Evolutionary conservation across 441 rosid genomes (phyloP).

Genomic region (Jatropha podagrica): DNA sequence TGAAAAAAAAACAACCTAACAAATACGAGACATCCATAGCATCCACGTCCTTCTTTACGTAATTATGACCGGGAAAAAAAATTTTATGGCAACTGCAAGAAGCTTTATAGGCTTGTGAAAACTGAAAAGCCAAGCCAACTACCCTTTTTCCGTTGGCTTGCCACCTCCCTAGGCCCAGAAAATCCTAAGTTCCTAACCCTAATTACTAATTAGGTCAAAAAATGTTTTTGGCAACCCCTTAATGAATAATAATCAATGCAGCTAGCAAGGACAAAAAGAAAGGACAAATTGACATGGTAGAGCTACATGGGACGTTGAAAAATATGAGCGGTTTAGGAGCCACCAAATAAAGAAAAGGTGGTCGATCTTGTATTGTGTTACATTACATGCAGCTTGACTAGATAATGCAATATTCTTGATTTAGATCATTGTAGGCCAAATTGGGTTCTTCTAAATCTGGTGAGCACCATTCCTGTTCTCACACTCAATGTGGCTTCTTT

Average conservation of each 20-base stretch:
- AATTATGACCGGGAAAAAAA: neutral
- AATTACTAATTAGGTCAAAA: no score
- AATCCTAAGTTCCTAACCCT: neutral
- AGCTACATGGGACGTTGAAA: neutral
- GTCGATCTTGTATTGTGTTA: neutral
- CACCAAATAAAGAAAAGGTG: neutral
- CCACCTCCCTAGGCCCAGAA: neutral
- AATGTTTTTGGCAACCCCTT: no score
- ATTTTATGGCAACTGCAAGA: neutral
- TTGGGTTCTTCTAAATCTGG: neutral
- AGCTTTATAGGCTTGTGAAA: slow-evolving; percentile 2
- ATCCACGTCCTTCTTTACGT: slow-evolving; percentile 17
- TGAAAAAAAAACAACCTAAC: no score
- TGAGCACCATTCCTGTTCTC: neutral
- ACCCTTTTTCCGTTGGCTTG: neutral
- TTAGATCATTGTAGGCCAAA: neutral
- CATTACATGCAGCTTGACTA: slow-evolving; percentile 1
- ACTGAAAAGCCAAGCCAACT: slow-evolving; percentile 11
- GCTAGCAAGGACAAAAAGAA: no score
- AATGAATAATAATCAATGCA: no score
- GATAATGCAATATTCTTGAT: neutral
- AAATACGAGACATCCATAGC: no score
- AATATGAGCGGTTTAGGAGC: no score
- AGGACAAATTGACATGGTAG: no score
- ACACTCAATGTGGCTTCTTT: neutral